These are phyloP conservation scores for Leptographium procerum DNA, from an alignment of 2,329 filamentous ascomycete species.

Conservation along the genomic window DNA sequence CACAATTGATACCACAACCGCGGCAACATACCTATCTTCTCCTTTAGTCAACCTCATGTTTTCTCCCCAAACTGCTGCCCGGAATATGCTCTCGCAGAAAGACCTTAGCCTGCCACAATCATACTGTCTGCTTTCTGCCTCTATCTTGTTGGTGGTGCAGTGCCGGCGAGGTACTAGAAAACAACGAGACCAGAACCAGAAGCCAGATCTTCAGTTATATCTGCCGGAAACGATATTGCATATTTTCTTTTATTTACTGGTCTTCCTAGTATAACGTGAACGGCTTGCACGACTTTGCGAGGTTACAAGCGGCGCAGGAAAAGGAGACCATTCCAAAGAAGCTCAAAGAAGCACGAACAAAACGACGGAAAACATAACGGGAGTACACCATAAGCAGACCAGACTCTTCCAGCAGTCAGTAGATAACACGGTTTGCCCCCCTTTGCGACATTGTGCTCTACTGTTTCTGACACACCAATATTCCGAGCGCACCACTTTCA, in stretches of 20 bases:
- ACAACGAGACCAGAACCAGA: neutral
- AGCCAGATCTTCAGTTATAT: neutral
- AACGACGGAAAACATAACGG: neutral
- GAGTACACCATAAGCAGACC: neutral
- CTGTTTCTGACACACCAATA: neutral
- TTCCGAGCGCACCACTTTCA: neutral
- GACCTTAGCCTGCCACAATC: too few species aligned
- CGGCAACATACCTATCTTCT: neutral
- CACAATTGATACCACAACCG: too few species aligned
- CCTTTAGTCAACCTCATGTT: neutral
- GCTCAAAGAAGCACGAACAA: neutral
- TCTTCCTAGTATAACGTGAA: neutral
- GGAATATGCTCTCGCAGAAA: neutral
- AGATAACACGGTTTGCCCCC: neutral
- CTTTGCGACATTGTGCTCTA: neutral
- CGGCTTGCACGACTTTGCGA: neutral
- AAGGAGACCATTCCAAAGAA: neutral
- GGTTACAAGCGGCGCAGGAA: neutral
- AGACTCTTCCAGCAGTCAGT: neutral
- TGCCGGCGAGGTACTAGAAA: neutral
- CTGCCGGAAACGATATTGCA: neutral
- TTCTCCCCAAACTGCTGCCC: neutral
- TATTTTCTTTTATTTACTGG: neutral
- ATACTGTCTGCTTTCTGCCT: neutral
- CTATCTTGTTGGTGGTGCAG: neutral